Base-by-base conservation (phyloP, 2,329 filamentous ascomycete species). In the Trichoderma koningii region DNA sequence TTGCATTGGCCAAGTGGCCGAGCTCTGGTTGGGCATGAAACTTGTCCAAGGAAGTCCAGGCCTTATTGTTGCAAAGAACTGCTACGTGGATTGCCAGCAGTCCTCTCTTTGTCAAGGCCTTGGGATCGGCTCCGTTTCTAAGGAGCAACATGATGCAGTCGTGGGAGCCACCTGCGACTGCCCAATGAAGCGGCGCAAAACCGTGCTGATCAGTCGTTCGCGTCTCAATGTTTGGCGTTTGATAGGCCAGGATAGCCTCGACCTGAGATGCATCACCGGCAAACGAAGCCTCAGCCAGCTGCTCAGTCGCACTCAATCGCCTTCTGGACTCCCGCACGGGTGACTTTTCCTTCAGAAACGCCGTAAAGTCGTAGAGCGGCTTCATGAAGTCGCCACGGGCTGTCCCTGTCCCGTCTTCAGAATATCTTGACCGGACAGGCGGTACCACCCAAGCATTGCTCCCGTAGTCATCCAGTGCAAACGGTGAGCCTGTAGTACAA, bases 171-270 rank as follows among this genome's bases (percentile, higher is more conserved):
- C 63, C 63, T 2, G 41, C 63, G 10, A 55, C 63, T 26, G 63
- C 63, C 63, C 56, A 65, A 19, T 65, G 63, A 26, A 65, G 45
- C 7, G 56, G 63, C 14, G 57, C 19, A 21, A 65, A 34, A 3
- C 56, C 63, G 21, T 65, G 45, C 1, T 34, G n/a, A 26, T 65
- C 63, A 10, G 23, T 15, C 3, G 63, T 65, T 26, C 12, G 23
- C 15, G 17, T 9, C 10, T 50, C 42, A 5, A 65, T 34, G 6
- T 55, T 17, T 21, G 50, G 28, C 9, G 34, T 15, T 28, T 44
- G 50, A 28, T 51, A 19, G 26, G 17, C 28, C n/a, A 65, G 3
- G 12, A 63, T 10, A 14, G 14, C 9, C 42, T 44, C 7, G 3
- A 47, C 56, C 17, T 23, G 45, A 7, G 17, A 10, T n/a, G 21